Conservation (phyloP, 495 filamentous ascomycete species). For the Hyaloscypha hepaticicola region DNA sequence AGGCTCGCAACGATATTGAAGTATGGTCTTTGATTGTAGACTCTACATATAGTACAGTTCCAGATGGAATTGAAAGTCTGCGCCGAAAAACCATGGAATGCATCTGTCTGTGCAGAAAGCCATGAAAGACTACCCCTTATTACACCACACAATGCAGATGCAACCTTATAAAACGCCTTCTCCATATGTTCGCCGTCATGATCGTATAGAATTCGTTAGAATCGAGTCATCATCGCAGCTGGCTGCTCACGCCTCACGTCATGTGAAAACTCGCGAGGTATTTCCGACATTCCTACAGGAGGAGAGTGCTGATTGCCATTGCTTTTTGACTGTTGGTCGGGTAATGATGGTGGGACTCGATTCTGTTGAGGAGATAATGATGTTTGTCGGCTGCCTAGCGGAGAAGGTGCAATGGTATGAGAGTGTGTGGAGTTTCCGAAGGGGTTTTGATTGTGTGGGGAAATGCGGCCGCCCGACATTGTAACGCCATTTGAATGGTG, state of each 20-base stretch:
- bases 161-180: constrained; percentile 12
- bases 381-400: constrained; percentile 30
- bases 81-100: constrained; percentile 11
- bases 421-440: constrained; percentile 25
- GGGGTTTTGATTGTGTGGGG: constrained; percentile 27
- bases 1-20: not conserved
- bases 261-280: constrained; percentile 26
- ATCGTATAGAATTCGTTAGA: constrained; percentile 26
- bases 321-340: constrained; percentile 14
- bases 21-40: constrained; percentile 1
- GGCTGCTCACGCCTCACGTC: constrained; percentile 28
- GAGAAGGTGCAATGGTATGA: constrained; percentile 29
- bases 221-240: constrained; percentile 22
- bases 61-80: constrained; percentile 8
- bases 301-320: constrained; percentile 27
- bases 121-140: not conserved
- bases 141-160: constrained; percentile 1
- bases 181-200: constrained; percentile 24
- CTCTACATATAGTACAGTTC: constrained; percentile 11
- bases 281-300: not conserved
- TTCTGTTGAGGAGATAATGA: constrained; percentile 31
- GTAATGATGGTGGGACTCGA: constrained; percentile 14
- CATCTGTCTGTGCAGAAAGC: constrained; percentile 1
- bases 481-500: constrained; percentile 28
- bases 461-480: constrained; percentile 26